These are phyloP conservation scores for Erodium moschatum DNA, from an alignment of 441 rosid species.

Conservation along the genomic window DNA sequence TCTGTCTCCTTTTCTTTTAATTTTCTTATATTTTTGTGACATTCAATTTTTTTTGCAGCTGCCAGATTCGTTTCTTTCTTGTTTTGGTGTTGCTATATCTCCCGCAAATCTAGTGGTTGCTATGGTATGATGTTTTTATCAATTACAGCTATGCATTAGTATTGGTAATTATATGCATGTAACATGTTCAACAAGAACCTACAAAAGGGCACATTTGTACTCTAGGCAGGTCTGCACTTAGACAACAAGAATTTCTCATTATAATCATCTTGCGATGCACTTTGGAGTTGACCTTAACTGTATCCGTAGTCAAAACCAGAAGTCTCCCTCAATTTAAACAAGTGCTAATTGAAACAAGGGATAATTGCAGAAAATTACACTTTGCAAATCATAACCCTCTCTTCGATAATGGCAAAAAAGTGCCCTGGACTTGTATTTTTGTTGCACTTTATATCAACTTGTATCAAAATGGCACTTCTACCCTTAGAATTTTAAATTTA, in stretches of 20 bases:
- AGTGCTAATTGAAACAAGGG: not conserved
- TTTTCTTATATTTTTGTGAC: constrained; percentile 13
- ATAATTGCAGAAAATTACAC: too few relatives aligned
- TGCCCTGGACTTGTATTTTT: too few relatives aligned
- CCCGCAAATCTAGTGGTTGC: constrained; percentile 78
- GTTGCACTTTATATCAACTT: too few relatives aligned
- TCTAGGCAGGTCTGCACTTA: too few relatives aligned
- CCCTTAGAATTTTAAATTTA: too few relatives aligned
- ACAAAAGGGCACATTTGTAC: not conserved
- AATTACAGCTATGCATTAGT: not conserved
- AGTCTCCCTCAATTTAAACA: not conserved
- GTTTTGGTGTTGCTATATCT: constrained; percentile 71
- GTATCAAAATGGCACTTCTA: too few relatives aligned
- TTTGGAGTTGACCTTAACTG: not conserved
- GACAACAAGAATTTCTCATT: not conserved
- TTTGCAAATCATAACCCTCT: too few relatives aligned
- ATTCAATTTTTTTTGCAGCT: constrained; percentile 40
- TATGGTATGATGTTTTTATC: constrained; percentile 38
- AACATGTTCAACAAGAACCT: not conserved
- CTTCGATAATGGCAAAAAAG: too few relatives aligned
- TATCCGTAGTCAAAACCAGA: not conserved
- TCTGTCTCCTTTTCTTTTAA: constrained; percentile 6
- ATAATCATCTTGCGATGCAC: too few relatives aligned
- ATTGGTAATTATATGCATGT: not conserved
- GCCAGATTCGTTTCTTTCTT: constrained; percentile 65